A percentile compares a stretch with the other conserved stretches of the same genome.
Evolutionary conservation across 2,329 filamentous ascomycete genomes (phyloP).

Genomic region (Colletotrichum caudatum): DNA sequence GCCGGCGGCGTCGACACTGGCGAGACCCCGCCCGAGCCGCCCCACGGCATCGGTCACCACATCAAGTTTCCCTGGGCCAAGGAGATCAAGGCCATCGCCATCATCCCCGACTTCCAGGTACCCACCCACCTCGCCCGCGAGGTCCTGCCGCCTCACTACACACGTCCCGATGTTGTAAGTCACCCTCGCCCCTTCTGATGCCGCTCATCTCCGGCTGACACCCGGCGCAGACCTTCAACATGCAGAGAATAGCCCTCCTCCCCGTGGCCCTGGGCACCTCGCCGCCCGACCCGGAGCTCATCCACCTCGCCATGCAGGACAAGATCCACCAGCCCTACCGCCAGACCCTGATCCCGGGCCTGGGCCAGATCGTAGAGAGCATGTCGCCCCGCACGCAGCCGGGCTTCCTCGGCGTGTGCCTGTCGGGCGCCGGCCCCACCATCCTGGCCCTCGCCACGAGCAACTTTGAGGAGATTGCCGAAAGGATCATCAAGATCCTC

Average conservation of each 20-base stretch:
- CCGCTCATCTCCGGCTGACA: not conserved
- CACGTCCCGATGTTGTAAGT: slow-evolving; percentile 83
- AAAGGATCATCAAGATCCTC: slow-evolving; percentile 81
- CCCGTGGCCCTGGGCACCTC: slow-evolving; percentile 90
- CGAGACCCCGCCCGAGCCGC: slow-evolving; percentile 86
- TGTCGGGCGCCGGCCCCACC: slow-evolving; percentile 94
- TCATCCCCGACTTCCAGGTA: slow-evolving; percentile 96
- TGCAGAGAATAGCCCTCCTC: slow-evolving; percentile 91
- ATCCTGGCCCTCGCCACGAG: slow-evolving; percentile 92
- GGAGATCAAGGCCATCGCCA: slow-evolving; percentile 96
- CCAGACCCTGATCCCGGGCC: slow-evolving; percentile 88
- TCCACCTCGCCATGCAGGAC: slow-evolving; percentile 98
- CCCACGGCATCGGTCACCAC: slow-evolving; percentile 92
- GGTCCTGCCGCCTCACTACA: slow-evolving; percentile 85
- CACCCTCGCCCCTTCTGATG: slow-evolving; percentile 34
- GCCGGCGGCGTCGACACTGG: slow-evolving; percentile 94
- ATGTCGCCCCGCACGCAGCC: slow-evolving; percentile 90
- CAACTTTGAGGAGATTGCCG: slow-evolving; percentile 89
- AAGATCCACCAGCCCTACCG: slow-evolving; percentile 98
- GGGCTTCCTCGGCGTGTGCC: slow-evolving; percentile 91
- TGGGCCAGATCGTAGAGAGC: slow-evolving; percentile 89
- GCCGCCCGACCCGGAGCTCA: slow-evolving; percentile 91
- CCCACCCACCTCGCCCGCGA: slow-evolving; percentile 91
- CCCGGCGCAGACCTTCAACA: slow-evolving; percentile 78
- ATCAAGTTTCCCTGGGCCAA: slow-evolving; percentile 94